Evolutionary conservation across 345 rosid genomes (phyloP), one percentile per base, ranked within the genome.

Genomic region (Clarkia xantiana): DNA sequence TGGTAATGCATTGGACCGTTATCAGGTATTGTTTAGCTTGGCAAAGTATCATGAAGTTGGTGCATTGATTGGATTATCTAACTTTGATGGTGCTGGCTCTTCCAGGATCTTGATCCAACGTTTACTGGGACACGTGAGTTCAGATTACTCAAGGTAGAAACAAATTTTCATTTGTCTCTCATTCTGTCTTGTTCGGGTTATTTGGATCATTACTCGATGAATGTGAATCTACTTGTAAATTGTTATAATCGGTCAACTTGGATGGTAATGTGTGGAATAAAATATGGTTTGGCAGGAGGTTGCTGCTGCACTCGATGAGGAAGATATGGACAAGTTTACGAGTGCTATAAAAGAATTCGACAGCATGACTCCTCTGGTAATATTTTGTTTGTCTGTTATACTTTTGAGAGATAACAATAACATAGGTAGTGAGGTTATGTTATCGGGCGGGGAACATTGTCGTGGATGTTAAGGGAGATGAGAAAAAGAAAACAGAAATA

Each of bases 281-380:
- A 29, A n/a, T n/a, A n/a, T n/a, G n/a, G n/a, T n/a, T n/a, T n/a
- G n/a, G n/a, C 70, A 93, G 96, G 95, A 82, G 56, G 71, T 87
- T 63, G 84, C 95, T 48, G 58, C 85, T 69, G 81, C 95, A 17
- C 63, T 87, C 13, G 96, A 93, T 55, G 99, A 93, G 71, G 99
- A 93, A 78, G 99, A 93, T 58, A 54, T 87, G n/a, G 69, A 72
- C 18, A 80, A 80, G 72, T 93, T 93, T 61, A 84, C 95, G 22
- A 90, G 81, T 41, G 86, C 72, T 56, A 76, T 93, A 38, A 87
- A 93, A 86, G 99, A 93, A 67, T 93, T 75, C 52, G 96, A 93
- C 59, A 77, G 96, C 84, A 93, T 93, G 99, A 86, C 96, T 54
- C 84, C 95, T 2, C 69, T 93, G 96, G 99, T 93, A 80, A 22